A percentile compares a stretch with the other conserved stretches of the same genome.
These are phyloP conservation scores for Trametes cingulata DNA, from an alignment of 768 basidiomycete species.

Conservation along the genomic window DNA sequence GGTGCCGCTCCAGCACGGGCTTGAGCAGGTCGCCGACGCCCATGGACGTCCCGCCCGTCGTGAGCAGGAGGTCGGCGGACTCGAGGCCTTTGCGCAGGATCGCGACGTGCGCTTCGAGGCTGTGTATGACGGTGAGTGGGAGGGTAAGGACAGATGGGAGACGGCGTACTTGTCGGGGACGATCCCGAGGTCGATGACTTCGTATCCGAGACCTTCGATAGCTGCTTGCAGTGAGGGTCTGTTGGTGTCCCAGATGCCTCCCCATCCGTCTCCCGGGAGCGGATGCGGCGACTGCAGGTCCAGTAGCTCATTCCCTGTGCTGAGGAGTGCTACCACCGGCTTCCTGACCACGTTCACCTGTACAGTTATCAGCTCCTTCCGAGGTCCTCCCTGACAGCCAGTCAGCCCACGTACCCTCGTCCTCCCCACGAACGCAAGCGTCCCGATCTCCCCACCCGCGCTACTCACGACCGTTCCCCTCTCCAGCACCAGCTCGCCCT, in stretches of 20 bases:
- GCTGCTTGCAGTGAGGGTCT: conserved; percentile 73
- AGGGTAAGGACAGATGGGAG: neutral
- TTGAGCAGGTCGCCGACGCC: conserved; percentile 85
- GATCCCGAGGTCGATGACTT: conserved; percentile 80
- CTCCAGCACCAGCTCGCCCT: conserved; percentile 66
- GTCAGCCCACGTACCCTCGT: conserved; percentile 52
- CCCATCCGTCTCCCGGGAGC: conserved; percentile 49
- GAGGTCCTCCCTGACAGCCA: too few species aligned
- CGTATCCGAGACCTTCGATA: conserved; percentile 72
- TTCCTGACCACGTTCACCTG: conserved; percentile 72
- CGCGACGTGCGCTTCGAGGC: conserved; percentile 56
- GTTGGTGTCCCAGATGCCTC: conserved; percentile 85
- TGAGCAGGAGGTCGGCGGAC: conserved; percentile 72
- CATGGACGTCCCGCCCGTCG: conserved; percentile 93
- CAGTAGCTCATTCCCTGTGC: conserved; percentile 83
- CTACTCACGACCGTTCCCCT: conserved; percentile 61
- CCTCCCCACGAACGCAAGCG: conserved; percentile 76
- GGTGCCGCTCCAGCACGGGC: conserved; percentile 80
- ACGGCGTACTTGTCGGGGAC: conserved; percentile 65
- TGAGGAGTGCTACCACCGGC: conserved; percentile 77
- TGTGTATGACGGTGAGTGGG: conserved; percentile 26
- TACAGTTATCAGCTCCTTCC: neutral
- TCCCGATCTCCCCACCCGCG: conserved; percentile 82
- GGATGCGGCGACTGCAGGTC: conserved; percentile 52
- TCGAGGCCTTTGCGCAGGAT: conserved; percentile 59